Percentiles rank a stretch among this genome's conserved stretches.
Evolutionary conservation across 768 basidiomycete species (phyloP).

Genomic region (Phallus indusiatus): DNA sequence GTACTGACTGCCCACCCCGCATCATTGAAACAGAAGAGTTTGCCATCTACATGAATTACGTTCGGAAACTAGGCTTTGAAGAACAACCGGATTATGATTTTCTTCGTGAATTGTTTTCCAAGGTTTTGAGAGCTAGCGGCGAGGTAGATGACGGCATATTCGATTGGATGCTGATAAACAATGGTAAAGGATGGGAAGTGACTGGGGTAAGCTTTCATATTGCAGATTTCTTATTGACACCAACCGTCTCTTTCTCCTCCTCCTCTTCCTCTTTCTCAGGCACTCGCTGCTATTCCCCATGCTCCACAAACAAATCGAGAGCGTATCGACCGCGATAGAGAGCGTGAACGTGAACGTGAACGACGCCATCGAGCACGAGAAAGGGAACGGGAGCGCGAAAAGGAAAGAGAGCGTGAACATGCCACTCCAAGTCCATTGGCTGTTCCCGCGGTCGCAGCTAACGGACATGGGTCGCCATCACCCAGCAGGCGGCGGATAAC

Average conservation of each 20-base stretch:
- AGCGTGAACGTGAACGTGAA: slow-evolving; percentile 48
- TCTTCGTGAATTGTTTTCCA: slow-evolving; percentile 86
- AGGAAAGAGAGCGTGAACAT: slow-evolving; percentile 34
- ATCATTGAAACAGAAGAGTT: slow-evolving; percentile 69
- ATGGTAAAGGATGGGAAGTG: slow-evolving; percentile 94
- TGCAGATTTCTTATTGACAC: not conserved
- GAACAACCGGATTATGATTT: slow-evolving; percentile 98
- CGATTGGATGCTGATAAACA: slow-evolving; percentile 94
- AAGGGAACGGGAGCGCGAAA: slow-evolving; percentile 3
- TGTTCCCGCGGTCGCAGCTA: slow-evolving; percentile 38
- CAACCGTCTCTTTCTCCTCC: slow-evolving; percentile 7
- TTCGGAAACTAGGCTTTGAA: slow-evolving; percentile 96
- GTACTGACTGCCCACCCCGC: not conserved
- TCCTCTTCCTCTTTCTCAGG: slow-evolving; percentile 5
- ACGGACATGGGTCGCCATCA: slow-evolving; percentile 53
- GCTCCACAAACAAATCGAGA: not conserved
- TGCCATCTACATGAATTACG: slow-evolving; percentile 98
- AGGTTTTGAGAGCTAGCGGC: slow-evolving; percentile 78
- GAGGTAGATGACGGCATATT: slow-evolving; percentile 89
- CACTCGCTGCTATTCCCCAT: not conserved
- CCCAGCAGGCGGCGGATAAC: slow-evolving; percentile 45
- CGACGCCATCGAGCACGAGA: slow-evolving; percentile 34
- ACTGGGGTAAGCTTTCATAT: slow-evolving; percentile 48
- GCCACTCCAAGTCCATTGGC: slow-evolving; percentile 45
- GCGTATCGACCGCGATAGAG: slow-evolving; percentile 22